Percentiles rank a stretch among this genome's conserved stretches.
Conservation (phyloP, 441 rosid species). For the Erysimum pusillum region DNA sequence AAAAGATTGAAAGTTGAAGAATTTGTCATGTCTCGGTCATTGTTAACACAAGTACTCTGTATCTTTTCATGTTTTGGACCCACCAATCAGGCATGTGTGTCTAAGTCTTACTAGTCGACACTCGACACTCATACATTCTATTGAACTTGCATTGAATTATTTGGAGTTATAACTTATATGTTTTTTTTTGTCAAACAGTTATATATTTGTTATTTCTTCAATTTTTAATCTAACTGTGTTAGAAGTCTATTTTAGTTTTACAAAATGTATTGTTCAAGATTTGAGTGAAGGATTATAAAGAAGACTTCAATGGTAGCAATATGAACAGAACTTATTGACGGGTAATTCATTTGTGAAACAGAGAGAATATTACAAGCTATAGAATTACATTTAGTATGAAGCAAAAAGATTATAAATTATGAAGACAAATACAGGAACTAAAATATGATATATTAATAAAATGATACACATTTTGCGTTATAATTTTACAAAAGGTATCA, state of each 20-base stretch:
- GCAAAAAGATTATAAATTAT: not conserved
- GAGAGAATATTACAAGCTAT: no score
- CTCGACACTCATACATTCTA: slow-evolving; percentile 18
- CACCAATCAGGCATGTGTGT: slow-evolving; percentile 22
- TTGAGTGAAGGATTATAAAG: not conserved
- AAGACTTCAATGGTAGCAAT: not conserved
- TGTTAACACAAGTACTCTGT: slow-evolving; percentile 15
- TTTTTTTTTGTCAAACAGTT: no score
- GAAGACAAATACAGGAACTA: not conserved
- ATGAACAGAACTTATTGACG: not conserved
- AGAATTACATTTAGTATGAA: not conserved
- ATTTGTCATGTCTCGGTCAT: slow-evolving; percentile 24
- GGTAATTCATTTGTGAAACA: not conserved
- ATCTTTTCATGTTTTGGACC: slow-evolving; percentile 37
- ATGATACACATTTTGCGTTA: slow-evolving; percentile 7
- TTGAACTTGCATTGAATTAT: not conserved
- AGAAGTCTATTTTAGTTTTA: not conserved
- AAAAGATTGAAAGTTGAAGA: slow-evolving; percentile 30
- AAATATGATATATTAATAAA: slow-evolving; percentile 8
- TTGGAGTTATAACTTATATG: not conserved
- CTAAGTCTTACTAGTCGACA: slow-evolving; percentile 28
- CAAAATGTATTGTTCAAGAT: slow-evolving; percentile 1
- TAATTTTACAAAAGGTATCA: slow-evolving; percentile 1
- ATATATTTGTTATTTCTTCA: not conserved
- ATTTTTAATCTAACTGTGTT: not conserved